phyloP scores from a whole-genome alignment of 345 rosid genomes.

The Bruguiera parviflora region DNA sequence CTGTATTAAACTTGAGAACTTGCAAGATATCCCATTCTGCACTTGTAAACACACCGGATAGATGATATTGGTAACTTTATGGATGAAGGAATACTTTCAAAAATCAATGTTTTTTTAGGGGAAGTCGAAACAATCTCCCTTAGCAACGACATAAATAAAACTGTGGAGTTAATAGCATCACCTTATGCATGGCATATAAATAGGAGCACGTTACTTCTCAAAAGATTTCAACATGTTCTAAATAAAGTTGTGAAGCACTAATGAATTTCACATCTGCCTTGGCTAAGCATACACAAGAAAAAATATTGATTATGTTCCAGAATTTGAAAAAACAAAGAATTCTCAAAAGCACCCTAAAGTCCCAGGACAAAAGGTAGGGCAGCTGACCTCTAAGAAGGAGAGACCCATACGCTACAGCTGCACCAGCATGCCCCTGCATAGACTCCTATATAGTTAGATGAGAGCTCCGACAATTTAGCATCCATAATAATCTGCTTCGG shows the following conservation, averaged over 20 bases:
- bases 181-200: no score
- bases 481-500: not conserved
- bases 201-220: no score
- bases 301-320: not conserved
- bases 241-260: not conserved
- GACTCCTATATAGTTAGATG: slow-evolving; percentile 6
- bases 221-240: not conserved
- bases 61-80: not conserved
- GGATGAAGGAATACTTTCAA: not conserved
- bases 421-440: slow-evolving; percentile 87
- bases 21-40: no score
- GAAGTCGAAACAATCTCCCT: no score
- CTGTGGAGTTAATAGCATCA: no score
- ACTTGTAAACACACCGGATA: not conserved
- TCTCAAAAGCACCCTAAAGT: not conserved
- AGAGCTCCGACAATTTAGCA: not conserved
- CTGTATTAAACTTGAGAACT: not conserved
- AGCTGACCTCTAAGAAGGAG: slow-evolving; percentile 79
- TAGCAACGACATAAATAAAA: no score
- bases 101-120: no score
- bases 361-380: not conserved
- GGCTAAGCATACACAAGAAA: not conserved
- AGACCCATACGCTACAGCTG: slow-evolving; percentile 85
- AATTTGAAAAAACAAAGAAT: not conserved
- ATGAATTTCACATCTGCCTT: not conserved